These are phyloP conservation scores for Pyrus communis DNA, from an alignment of 306 rosid genomes.

Conservation along the genomic window DNA sequence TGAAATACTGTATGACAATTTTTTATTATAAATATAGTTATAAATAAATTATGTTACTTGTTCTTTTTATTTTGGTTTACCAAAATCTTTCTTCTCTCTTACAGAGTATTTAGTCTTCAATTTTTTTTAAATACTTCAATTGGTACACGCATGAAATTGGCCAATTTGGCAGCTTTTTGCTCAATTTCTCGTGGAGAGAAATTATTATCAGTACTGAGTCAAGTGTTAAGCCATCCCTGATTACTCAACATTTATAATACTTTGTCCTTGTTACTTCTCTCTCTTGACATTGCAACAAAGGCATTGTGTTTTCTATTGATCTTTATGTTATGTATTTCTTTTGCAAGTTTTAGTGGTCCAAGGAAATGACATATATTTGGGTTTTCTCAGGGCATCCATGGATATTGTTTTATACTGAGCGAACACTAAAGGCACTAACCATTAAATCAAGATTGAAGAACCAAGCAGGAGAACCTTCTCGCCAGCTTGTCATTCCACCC, in stretches of 20 bases:
- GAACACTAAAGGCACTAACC: conserved; percentile 51
- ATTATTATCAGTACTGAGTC: not conserved
- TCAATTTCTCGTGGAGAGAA: not conserved
- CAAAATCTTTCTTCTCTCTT: not conserved
- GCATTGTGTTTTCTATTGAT: not conserved
- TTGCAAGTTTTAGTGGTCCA: not conserved
- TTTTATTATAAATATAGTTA: not conserved
- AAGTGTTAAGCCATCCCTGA: not conserved
- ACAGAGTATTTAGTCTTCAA: not conserved
- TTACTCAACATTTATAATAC: not conserved
- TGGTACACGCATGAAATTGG: too few species aligned
- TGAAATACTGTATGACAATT: not conserved
- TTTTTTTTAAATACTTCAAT: not conserved
- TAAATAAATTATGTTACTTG: not conserved
- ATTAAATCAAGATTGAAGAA: conserved; percentile 46
- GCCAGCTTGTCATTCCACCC: conserved; percentile 28
- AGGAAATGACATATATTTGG: conserved; percentile 15
- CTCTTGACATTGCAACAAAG: not conserved
- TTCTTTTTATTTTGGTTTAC: not conserved
- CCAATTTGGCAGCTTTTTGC: not conserved
- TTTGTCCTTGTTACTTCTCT: not conserved
- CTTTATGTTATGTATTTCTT: not conserved
- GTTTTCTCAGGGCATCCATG: conserved; percentile 84
- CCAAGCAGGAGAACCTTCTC: conserved; percentile 39
- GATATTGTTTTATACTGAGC: conserved; percentile 80